phyloP scores from a whole-genome alignment of 2,329 filamentous ascomycete genomes.

The Lachnellula cervina region DNA sequence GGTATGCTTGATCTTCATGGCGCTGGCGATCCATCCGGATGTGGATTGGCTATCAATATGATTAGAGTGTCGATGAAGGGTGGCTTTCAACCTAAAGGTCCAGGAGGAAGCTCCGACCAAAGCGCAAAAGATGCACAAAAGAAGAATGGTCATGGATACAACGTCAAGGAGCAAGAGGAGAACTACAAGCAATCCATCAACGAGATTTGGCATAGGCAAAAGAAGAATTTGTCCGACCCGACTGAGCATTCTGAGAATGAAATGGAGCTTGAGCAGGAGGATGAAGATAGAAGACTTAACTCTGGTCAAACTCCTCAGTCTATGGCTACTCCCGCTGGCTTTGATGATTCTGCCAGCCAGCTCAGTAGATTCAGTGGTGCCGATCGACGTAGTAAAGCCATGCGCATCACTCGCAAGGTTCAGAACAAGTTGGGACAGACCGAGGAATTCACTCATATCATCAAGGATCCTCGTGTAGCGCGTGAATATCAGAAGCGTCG shows the following conservation, averaged over 20 bases:
- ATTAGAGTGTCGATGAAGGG: constrained; percentile 99
- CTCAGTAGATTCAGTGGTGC: constrained; percentile 63
- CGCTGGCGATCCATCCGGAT: constrained; percentile 88
- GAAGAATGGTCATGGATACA: constrained; percentile 85
- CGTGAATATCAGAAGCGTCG: constrained; percentile 80
- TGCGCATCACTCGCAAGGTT: constrained; percentile 69
- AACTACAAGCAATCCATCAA: constrained; percentile 89
- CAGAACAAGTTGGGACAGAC: constrained; percentile 61
- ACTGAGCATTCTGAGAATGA: constrained; percentile 63
- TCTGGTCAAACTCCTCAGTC: constrained; percentile 59
- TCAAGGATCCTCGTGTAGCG: constrained; percentile 82
- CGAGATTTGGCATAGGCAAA: constrained; percentile 89
- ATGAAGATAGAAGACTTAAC: constrained; percentile 51
- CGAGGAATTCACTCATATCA: constrained; percentile 51
- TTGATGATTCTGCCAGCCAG: constrained; percentile 77
- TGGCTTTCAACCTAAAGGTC: constrained; percentile 48
- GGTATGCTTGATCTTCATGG: constrained; percentile 95
- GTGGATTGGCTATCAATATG: constrained; percentile 92
- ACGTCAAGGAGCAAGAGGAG: constrained; percentile 88
- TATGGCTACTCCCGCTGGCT: constrained; percentile 54
- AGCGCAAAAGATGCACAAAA: constrained; percentile 66
- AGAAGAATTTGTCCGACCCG: constrained; percentile 66
- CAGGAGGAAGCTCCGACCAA: constrained; percentile 31
- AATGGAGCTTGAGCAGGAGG: constrained; percentile 22
- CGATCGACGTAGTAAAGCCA: constrained; percentile 61